Evolutionary conservation across 345 rosid species (phyloP), one percentile per base, ranked within the genome.

Genomic region (Citrus australasica): DNA sequence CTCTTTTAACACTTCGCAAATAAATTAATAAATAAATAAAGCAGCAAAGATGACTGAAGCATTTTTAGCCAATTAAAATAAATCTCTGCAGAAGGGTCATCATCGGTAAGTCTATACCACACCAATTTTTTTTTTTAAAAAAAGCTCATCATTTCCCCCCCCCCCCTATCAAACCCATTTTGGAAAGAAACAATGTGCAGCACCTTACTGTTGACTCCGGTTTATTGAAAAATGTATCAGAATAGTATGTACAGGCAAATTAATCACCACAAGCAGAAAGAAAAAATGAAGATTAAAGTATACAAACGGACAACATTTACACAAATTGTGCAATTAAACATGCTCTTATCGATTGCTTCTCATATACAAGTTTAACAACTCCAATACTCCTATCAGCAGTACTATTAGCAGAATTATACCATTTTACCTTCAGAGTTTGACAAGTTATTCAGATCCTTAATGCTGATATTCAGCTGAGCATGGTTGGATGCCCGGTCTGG

Each of bases 401-500:
- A 24, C 46, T 6, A 69, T 69, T 25, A 69, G 32, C 35, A 24
- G 72, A 33, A 35, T 22, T 19, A 19, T 46, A 21, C 9, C 16
- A 33, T 66, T 66, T 42, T 42, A 69, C 56, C 35, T 69, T 30
- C 56, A 24, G 32, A 7, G 37, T 8, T 19, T 70, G 22, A 3
- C 24, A 4, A 69, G 59, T 48, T 60, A 32, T n/a, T 58, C 65
- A 33, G 42, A 35, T 38, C n/a, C 10, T 28, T 10, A 9, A 56
- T n/a, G 61, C 40, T 46, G 21, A 46, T 60, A 61, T 83, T 91
- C 85, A 96, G 84, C 92, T 88, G 76, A 94, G 93, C 97, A 96
- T 91, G 16, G 95, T 90, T 16, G 99, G 99, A 84, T 92, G 98
- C 53, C 98, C 97, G 6, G 93, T 89, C 80, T 96, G 98, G 30